A percentile compares a stretch with the other conserved stretches of the same genome.
Evolutionary conservation across 2,329 filamentous ascomycete species (phyloP).

Genomic region (Hypoxylon sp.): DNA sequence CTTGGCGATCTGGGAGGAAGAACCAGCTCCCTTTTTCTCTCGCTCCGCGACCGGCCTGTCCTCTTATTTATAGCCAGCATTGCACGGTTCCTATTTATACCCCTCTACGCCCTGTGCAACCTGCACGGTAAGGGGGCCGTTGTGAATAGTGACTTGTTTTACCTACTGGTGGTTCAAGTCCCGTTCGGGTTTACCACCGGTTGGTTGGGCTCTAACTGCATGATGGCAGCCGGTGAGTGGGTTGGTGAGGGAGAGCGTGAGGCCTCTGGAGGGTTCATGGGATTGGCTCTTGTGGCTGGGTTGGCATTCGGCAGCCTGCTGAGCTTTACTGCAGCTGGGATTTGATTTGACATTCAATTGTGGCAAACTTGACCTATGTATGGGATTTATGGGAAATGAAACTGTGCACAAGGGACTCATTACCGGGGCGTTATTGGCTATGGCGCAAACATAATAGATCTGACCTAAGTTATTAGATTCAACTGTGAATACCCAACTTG

Average conservation of each 20-base stretch:
- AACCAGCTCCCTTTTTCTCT: constrained; percentile 67
- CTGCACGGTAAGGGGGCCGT: constrained; percentile 77
- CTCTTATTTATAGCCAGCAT: constrained; percentile 74
- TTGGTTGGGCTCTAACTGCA: constrained; percentile 84
- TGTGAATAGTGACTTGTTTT: constrained; percentile 85
- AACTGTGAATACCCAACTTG: constrained; percentile 15
- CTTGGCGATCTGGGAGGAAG: constrained; percentile 83
- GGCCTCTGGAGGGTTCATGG: constrained; percentile 94
- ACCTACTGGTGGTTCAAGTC: constrained; percentile 82
- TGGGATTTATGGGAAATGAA: constrained; percentile 26
- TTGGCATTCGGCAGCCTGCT: constrained; percentile 85
- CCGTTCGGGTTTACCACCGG: constrained; percentile 87
- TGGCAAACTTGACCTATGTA: too few relatives aligned
- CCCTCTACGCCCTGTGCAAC: constrained; percentile 91
- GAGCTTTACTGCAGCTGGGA: constrained; percentile 77
- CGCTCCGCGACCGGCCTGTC: constrained; percentile 66
- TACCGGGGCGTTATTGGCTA: constrained; percentile 23
- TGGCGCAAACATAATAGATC: constrained; percentile 31
- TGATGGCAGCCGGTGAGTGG: constrained; percentile 88
- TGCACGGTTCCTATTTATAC: constrained; percentile 74
- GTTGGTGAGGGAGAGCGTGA: constrained; percentile 85
- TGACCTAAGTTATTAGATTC: constrained; percentile 27
- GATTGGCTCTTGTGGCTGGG: constrained; percentile 84
- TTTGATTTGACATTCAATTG: constrained; percentile 45
- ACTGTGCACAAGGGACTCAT: constrained; percentile 4